These are phyloP conservation scores for Ophiostoma sp. DNA, from an alignment of 2,329 filamentous ascomycete species.

Conservation along the genomic window DNA sequence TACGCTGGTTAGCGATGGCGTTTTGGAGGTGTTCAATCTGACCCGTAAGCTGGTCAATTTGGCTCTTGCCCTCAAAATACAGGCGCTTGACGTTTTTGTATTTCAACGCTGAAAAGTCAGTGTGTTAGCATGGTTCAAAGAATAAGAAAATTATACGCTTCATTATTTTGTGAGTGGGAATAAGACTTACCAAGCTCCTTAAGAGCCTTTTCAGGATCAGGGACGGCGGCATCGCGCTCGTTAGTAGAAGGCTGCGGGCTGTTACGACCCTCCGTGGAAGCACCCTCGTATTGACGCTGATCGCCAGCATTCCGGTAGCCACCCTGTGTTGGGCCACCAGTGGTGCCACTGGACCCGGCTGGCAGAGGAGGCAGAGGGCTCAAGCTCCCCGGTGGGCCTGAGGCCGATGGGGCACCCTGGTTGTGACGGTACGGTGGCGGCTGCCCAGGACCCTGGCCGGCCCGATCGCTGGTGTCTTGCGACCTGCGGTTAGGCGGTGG, in stretches of 20 bases:
- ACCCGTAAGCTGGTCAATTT: conserved; percentile 82
- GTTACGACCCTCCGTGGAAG: conserved; percentile 53
- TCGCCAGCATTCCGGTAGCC: conserved; percentile 36
- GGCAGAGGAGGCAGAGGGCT: conserved; percentile 44
- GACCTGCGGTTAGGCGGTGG: conserved; percentile 48
- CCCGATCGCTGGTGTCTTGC: conserved; percentile 49
- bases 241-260: conserved; percentile 55
- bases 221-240: conserved; percentile 41
- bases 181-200: conserved; percentile 57
- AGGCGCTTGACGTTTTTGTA: conserved; percentile 98
- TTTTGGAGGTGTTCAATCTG: conserved; percentile 96
- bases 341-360: conserved; percentile 30
- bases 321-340: conserved; percentile 38
- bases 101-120: conserved; percentile 58
- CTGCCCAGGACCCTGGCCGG: conserved; percentile 42
- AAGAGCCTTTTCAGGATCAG: conserved; percentile 55
- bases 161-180: neutral
- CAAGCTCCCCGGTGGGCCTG: conserved; percentile 37
- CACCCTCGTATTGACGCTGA: conserved; percentile 48
- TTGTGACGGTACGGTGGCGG: conserved; percentile 55
- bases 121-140: neutral
- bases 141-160: no score
- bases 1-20: conserved; percentile 91
- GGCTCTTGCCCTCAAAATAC: conserved; percentile 92
- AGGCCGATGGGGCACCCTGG: conserved; percentile 37